Base-by-base conservation (phyloP, 768 basidiomycete genomes). In the Lyophyllum shimeji region DNA sequence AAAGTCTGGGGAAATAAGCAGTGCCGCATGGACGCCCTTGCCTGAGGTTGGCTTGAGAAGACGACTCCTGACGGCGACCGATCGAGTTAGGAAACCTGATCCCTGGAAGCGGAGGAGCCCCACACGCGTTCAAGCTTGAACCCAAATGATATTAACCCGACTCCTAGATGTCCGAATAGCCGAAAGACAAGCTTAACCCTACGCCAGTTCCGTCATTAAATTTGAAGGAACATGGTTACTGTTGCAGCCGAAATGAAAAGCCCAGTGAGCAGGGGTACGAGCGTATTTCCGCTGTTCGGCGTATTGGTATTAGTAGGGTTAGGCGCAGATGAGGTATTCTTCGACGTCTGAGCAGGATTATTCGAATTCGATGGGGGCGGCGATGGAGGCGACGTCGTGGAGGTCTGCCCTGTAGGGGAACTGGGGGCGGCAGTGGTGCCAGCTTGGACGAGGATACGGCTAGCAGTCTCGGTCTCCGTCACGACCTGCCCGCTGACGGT, bases 381-480 rank as follows among this genome's bases (percentile, higher is more conserved):
- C 43, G 59, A 59, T 7, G 53, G 44, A 21, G 39, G 7, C n/a
- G 24, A n/a, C 7, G 56, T 50, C 1, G 34, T 20, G 8, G 27
- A 7, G 18, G 27, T 1, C 3, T 34, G 37, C 2, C 12, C 47
- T 31, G 49, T 50, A 17, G 56, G 27, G 20, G 50, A 44, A 42
- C 46, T 50, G 25, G 33, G 21, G 13, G 53, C 17, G 24, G 58
- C 55, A 21, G 62, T 62, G 5, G 62, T 63, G 15, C 64, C 62
- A 33, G 40, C 57, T 55, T 65, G 56, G 33, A 65, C 62, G 21
- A 46, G 42, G 29, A 65, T 44, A 42, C n/a, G 47, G 11, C 27
- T 27, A 9, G 33, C 45, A 11, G 61, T 60, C 15, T 61, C 60
- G 11, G 68, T 67, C 37, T 37, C 65, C 13, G 60, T 62, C 24